Evolutionary conservation across 306 rosid genomes (phyloP), one percentile per base, ranked within the genome.

Genomic region (Sechiopsis laciniata): DNA sequence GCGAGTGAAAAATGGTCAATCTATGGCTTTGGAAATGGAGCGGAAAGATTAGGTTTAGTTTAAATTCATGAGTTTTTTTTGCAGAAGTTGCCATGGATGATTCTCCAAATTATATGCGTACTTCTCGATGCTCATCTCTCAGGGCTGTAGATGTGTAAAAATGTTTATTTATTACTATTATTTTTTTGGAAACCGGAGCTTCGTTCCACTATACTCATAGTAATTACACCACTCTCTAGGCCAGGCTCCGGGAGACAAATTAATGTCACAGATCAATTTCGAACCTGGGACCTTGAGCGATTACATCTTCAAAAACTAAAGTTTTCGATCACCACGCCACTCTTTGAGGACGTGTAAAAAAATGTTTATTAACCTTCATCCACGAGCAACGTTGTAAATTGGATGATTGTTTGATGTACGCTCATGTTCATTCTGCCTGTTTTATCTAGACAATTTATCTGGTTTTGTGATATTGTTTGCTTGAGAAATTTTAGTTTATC

Each of bases 1-100:
- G 52, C 16, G 35, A 15, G 16, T 37, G 26, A 37, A 62, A 2
- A 26, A 37, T 3, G 22, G n/a, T 64, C 52, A 17, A 37, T 64
- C 70, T 35, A 32, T 35, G 45, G 52, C 51, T 64, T 26, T 26
- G 51, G 70, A 64, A 37, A 64, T 37, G 21, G 69, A 29, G 50
- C 42, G 69, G 69, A 62, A 32, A 15, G 69, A 7, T 16, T n/a
- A 16, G 51, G 22, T 11, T 26, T 40, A 8, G 22, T 64, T 64
- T 4, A 8, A 37, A 63, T 63, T 12, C 48, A 2, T 10, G 69
- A 63, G 22, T 63, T 9, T 61, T 61, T 61, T 10, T 13, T 61
- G 5, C 69, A 2, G 21, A 19, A 15, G 46, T 62, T 60, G 69
- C 6, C 6, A 48, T 14, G 69, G 22, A 62, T 35, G 22, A 48